A percentile compares a stretch with the other conserved stretches of the same genome.
These are phyloP conservation scores for Paramyrothecium sp. DNA, from an alignment of 2,329 filamentous ascomycete genomes.

Conservation along the genomic window DNA sequence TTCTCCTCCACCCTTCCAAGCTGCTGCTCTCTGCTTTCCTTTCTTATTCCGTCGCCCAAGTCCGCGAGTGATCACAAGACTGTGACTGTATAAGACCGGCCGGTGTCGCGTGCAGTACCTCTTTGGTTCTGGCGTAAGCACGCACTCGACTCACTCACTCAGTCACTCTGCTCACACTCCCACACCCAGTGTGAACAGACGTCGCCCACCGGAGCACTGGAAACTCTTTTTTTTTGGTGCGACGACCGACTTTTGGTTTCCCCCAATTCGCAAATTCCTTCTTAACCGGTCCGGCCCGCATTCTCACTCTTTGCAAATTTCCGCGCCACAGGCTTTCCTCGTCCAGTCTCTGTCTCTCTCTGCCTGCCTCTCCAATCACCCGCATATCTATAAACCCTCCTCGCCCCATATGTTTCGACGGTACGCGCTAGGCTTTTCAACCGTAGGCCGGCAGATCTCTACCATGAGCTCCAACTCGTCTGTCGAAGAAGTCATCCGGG, in stretches of 20 bases:
- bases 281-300: too few species aligned
- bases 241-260: too few species aligned
- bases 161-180: too few species aligned
- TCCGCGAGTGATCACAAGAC: background rate
- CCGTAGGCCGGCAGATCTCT: constrained; percentile 43
- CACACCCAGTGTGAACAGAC: too few species aligned
- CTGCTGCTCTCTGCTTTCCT: background rate
- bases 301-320: too few species aligned
- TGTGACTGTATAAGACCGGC: too few species aligned
- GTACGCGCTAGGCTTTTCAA: constrained; percentile 55
- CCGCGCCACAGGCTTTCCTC: constrained; percentile 1
- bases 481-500: constrained; percentile 78
- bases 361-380: constrained; percentile 1
- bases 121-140: background rate
- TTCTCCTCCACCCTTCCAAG: background rate
- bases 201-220: too few species aligned
- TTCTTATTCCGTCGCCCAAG: constrained; percentile 1
- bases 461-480: constrained; percentile 68
- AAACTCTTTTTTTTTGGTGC: too few species aligned
- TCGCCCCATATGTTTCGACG: constrained; percentile 40
- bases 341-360: constrained; percentile 3
- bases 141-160: too few species aligned
- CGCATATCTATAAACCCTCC: background rate
- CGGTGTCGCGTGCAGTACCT: background rate
- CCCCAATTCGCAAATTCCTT: too few species aligned